A percentile compares a stretch with the other conserved stretches of the same genome.
These are phyloP conservation scores for Laetiporus sulphureus DNA, from an alignment of 1,284 basidiomycete species.

Conservation along the genomic window DNA sequence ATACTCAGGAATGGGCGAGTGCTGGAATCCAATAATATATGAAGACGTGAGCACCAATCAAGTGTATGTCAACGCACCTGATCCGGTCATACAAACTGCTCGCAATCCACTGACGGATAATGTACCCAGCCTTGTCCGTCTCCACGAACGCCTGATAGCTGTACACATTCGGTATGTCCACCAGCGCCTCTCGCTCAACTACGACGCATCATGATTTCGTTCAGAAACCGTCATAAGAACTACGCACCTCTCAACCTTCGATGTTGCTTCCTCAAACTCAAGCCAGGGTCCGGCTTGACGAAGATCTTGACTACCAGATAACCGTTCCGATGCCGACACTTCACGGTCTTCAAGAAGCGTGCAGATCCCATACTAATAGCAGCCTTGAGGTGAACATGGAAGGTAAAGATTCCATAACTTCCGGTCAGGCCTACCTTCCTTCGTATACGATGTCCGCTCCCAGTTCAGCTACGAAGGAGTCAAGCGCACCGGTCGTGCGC, in stretches of 20 bases:
- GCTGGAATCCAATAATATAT: conserved; percentile 35
- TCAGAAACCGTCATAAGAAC: neutral
- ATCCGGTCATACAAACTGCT: conserved; percentile 97
- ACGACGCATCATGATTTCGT: conserved; percentile 4
- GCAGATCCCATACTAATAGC: conserved; percentile 79
- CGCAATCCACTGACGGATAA: conserved; percentile 92
- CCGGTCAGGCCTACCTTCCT: conserved; percentile 70
- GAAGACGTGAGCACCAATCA: conserved; percentile 1
- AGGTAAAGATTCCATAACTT: neutral
- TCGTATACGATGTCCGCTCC: conserved; percentile 85
- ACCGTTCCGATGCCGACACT: conserved; percentile 67
- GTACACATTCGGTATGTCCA: conserved; percentile 85
- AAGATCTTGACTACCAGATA: conserved; percentile 77
- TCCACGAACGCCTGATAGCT: conserved; percentile 90
- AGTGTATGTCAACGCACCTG: conserved; percentile 53
- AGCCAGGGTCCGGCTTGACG: conserved; percentile 66
- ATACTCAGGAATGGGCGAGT: conserved; percentile 90
- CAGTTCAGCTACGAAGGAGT: conserved; percentile 86
- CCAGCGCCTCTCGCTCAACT: conserved; percentile 83
- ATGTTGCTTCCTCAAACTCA: conserved; percentile 58
- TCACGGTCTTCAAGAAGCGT: conserved; percentile 91
- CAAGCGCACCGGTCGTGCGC: conserved; percentile 71
- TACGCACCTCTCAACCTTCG: conserved; percentile 56
- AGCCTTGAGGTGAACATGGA: conserved; percentile 2
- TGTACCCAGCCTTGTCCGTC: conserved; percentile 94